A percentile compares a stretch with the other conserved stretches of the same genome.
These are phyloP conservation scores for Penicillium angulare DNA, from an alignment of 495 filamentous ascomycete genomes.

Conservation along the genomic window DNA sequence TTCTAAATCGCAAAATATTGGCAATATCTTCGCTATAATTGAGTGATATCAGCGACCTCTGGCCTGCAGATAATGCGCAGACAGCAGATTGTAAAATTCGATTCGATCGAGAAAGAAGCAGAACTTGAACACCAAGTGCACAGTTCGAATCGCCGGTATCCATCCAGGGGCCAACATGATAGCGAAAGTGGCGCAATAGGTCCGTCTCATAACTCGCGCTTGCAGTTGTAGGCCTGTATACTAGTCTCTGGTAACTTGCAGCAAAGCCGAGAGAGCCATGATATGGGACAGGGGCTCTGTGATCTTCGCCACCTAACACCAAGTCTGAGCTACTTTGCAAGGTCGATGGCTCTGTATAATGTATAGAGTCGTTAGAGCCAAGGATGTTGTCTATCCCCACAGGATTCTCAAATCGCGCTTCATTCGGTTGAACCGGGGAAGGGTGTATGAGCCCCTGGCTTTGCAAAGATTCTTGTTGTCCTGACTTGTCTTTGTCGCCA, in stretches of 20 bases:
- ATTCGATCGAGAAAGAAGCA: conserved; percentile 23
- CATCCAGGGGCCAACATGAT: conserved; percentile 27
- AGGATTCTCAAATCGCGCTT: background rate
- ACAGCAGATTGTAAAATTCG: conserved; percentile 19
- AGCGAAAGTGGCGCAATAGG: conserved; percentile 25
- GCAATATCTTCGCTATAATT: conserved; percentile 7
- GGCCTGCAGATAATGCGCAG: conserved; percentile 19
- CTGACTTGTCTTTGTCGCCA: background rate
- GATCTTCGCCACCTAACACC: background rate
- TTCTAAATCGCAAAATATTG: conserved; percentile 15
- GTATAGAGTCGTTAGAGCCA: background rate
- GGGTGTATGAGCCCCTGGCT: background rate
- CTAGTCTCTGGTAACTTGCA: background rate
- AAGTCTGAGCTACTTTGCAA: background rate
- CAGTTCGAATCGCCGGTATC: conserved; percentile 25
- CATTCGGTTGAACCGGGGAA: background rate
- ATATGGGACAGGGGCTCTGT: background rate
- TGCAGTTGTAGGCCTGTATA: background rate
- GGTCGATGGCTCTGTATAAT: background rate
- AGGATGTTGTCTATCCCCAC: background rate
- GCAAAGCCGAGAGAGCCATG: background rate
- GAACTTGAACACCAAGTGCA: conserved; percentile 18
- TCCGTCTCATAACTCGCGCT: conserved; percentile 21
- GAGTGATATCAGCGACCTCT: conserved; percentile 12
- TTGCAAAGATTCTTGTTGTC: background rate